phyloP scores from a whole-genome alignment of 345 rosid species.

The Turritis glabra region DNA sequence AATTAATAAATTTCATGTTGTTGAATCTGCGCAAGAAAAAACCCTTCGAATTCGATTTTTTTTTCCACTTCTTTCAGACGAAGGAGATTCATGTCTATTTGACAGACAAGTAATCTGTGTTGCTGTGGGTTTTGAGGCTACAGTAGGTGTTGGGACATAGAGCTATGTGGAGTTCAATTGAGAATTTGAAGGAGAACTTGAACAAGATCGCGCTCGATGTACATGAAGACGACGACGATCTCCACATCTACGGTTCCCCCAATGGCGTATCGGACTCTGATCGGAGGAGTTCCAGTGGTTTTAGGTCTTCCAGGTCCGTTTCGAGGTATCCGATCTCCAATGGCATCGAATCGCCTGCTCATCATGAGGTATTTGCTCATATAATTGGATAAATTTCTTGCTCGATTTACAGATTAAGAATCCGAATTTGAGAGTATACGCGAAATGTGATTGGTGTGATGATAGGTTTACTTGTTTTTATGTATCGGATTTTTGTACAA shows the following conservation, averaged over 20 bases:
- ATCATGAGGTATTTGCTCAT: constrained; percentile 51
- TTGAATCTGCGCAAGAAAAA: too few species aligned
- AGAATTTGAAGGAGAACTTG: constrained; percentile 73
- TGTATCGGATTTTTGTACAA: constrained; percentile 10
- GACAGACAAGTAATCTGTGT: constrained; percentile 2
- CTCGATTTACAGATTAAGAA: too few species aligned
- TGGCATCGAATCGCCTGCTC: constrained; percentile 50
- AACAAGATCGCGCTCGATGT: constrained; percentile 79
- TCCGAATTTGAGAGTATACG: not conserved
- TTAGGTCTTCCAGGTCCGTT: constrained; percentile 55
- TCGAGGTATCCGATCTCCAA: constrained; percentile 57
- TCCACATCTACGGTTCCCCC: constrained; percentile 50
- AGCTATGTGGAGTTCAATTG: constrained; percentile 74
- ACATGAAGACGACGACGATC: constrained; percentile 53
- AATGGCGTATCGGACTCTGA: constrained; percentile 51
- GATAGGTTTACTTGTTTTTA: not conserved
- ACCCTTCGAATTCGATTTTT: not conserved
- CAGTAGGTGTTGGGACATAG: too few species aligned
- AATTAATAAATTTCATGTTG: too few species aligned
- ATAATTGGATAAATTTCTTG: not conserved
- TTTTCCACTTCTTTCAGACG: not conserved
- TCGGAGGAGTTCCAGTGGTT: constrained; percentile 61
- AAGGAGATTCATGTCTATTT: not conserved
- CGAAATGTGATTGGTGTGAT: too few species aligned
- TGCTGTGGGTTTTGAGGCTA: not conserved